Conservation (phyloP, 257 asterid genomes). For the Przewalskia tangutica region DNA sequence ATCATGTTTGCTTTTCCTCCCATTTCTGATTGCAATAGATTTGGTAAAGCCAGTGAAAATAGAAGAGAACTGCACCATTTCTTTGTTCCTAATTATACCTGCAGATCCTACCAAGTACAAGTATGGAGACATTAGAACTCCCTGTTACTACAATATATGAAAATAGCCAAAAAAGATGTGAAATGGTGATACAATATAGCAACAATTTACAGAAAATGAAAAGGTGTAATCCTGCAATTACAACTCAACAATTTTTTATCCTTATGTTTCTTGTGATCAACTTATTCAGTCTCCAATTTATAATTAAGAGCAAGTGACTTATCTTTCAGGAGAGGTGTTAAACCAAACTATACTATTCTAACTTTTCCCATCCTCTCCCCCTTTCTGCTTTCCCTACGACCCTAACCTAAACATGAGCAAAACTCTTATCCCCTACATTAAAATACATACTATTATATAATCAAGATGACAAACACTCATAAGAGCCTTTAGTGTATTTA, state of each 20-base stretch:
- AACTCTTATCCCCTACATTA: too few species aligned
- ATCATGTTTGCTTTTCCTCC: conserved; percentile 34
- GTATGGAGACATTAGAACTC: background rate
- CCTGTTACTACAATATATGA: background rate
- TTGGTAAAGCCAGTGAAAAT: conserved; percentile 47
- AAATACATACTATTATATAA: too few species aligned
- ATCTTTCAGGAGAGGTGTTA: background rate
- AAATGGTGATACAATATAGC: background rate
- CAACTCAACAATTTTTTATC: background rate
- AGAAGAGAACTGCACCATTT: conserved; percentile 58
- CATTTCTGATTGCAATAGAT: conserved; percentile 30
- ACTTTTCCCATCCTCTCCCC: background rate
- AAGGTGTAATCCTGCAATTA: background rate
- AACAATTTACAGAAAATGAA: background rate
- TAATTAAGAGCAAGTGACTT: background rate
- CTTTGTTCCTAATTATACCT: background rate
- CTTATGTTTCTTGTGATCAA: background rate
- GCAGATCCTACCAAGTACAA: background rate
- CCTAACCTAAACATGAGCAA: too few species aligned
- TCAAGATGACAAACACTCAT: background rate
- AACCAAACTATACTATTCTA: background rate
- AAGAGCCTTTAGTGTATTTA: background rate
- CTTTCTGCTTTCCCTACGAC: background rate
- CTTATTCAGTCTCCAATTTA: background rate
- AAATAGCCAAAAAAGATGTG: background rate